A percentile compares a stretch with the other conserved stretches of the same genome.
phyloP scores from a whole-genome alignment of 73 alveolate genomes.

The Stentor coeruleus region DNA sequence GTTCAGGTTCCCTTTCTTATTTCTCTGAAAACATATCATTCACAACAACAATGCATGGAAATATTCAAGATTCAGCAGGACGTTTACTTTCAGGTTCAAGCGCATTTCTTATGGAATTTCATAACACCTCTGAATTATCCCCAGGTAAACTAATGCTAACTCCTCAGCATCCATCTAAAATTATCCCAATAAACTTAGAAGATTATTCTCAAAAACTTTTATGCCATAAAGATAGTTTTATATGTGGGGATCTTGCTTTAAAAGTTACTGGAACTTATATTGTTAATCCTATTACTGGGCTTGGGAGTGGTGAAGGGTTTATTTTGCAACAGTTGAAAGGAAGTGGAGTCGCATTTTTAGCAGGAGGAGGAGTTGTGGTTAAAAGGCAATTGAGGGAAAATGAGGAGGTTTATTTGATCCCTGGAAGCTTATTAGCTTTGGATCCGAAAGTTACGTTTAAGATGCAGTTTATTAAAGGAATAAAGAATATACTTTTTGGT shows the following conservation, averaged over 20 bases:
- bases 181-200: not conserved
- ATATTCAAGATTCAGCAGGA: not conserved
- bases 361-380: constrained; percentile 1
- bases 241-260: not conserved
- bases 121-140: not conserved
- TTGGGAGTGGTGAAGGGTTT: constrained; percentile 1
- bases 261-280: not conserved
- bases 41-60: not conserved
- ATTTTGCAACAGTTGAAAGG: not conserved
- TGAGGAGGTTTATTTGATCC: not conserved
- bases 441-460: not conserved
- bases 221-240: not conserved
- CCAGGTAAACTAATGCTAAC: not conserved
- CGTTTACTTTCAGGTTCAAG: not conserved
- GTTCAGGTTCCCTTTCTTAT: not conserved
- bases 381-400: not conserved
- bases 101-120: no score
- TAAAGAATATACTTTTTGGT: not conserved
- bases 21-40: not conserved
- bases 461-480: not conserved
- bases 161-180: not conserved
- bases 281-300: not conserved
- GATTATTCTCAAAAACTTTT: not conserved
- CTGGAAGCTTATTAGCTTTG: not conserved
- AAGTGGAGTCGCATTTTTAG: not conserved